A percentile compares a stretch with the other conserved stretches of the same genome.
Evolutionary conservation across 768 basidiomycete species (phyloP).

Genomic region (Tricholoma saponaceum): DNA sequence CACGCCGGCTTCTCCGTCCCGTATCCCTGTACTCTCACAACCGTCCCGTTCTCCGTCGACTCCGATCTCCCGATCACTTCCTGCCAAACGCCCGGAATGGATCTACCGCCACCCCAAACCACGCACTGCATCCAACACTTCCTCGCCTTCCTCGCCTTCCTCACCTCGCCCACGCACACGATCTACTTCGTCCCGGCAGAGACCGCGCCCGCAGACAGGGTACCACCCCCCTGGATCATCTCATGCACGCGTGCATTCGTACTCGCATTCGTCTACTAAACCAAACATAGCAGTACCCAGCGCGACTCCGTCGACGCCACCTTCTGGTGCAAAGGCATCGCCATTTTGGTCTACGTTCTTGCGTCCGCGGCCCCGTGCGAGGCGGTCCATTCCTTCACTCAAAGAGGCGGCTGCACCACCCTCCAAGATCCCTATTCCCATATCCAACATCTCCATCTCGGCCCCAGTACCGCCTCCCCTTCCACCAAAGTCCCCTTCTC

Average conservation of each 20-base stretch:
- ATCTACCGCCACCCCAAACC: slow-evolving; percentile 19
- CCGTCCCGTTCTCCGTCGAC: slow-evolving; percentile 8
- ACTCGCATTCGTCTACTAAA: slow-evolving; percentile 20
- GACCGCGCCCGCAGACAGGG: slow-evolving; percentile 24
- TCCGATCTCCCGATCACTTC: slow-evolving; percentile 6
- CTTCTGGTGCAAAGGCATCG: slow-evolving; percentile 7
- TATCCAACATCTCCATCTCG: slow-evolving; percentile 26
- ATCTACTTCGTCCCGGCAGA: slow-evolving; percentile 18
- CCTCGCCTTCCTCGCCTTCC: slow-evolving; percentile 10
- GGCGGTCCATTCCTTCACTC: slow-evolving; percentile 18
- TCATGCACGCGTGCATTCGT: slow-evolving; percentile 19
- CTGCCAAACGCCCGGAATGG: slow-evolving; percentile 16
- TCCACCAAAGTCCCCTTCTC: neutral
- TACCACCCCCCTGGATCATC: slow-evolving; percentile 17
- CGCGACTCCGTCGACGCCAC: neutral
- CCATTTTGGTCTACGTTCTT: slow-evolving; percentile 37
- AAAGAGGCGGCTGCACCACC: neutral
- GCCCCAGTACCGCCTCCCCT: neutral
- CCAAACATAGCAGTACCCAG: neutral
- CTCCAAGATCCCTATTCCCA: slow-evolving; percentile 3
- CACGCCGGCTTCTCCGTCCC: slow-evolving; percentile 1
- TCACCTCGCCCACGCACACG: slow-evolving; percentile 20
- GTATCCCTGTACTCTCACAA: slow-evolving; percentile 4
- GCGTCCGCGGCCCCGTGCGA: slow-evolving; percentile 30
- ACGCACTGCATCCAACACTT: slow-evolving; percentile 9